Percentiles rank a stretch among this genome's conserved stretches.
These are phyloP conservation scores for Aspergillus tubingensis DNA, from an alignment of 2,329 filamentous ascomycete species.

Conservation along the genomic window DNA sequence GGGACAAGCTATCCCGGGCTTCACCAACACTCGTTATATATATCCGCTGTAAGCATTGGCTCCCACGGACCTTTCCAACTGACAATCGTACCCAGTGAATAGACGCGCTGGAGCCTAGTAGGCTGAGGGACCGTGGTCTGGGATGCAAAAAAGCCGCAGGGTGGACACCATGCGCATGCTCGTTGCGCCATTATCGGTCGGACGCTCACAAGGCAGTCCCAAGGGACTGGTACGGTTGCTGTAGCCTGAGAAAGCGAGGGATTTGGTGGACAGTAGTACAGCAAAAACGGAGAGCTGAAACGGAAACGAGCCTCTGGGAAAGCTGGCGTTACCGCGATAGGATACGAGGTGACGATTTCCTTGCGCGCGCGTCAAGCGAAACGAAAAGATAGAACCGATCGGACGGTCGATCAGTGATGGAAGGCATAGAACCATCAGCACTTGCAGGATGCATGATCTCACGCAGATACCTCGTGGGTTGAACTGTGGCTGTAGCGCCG, in stretches of 20 bases:
- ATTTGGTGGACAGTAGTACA: background rate
- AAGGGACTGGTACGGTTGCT: too few species aligned
- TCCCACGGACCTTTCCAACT: background rate
- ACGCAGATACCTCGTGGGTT: conserved; percentile 5
- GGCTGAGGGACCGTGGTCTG: background rate
- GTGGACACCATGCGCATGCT: background rate
- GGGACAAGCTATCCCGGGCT: background rate
- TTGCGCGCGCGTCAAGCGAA: background rate
- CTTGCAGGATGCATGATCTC: background rate
- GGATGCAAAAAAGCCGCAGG: background rate
- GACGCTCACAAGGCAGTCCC: too few species aligned
- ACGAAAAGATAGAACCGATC: background rate
- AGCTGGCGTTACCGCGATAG: background rate
- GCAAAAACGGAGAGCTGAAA: background rate
- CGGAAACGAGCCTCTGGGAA: background rate
- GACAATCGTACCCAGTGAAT: background rate
- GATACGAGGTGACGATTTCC: background rate
- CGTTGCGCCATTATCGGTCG: background rate
- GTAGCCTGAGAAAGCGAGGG: background rate
- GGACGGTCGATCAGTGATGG: background rate
- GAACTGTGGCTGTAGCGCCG: conserved; percentile 12
- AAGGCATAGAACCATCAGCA: background rate
- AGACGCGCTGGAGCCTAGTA: background rate
- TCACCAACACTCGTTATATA: background rate
- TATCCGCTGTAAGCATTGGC: background rate